Evolutionary conservation across 345 rosid genomes (phyloP), one percentile per base, ranked within the genome.

Genomic region (Citrus australasica): DNA sequence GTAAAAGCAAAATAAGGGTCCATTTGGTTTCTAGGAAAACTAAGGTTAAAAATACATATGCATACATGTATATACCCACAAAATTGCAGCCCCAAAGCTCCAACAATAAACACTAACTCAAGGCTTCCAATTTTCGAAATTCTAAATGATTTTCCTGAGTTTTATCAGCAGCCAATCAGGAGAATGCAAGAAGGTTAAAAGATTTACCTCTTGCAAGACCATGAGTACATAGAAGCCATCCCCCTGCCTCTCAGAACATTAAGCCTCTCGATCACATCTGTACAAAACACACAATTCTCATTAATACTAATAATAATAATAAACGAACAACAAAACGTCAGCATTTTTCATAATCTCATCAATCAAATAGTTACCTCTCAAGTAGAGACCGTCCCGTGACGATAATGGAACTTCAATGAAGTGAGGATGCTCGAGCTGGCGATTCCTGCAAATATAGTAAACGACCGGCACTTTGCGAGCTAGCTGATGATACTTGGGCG

Each of bases 341-440:
- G 7, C 61, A 6, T 22, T 48, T 46, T 13, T 63, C 51, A 46
- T 46, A 13, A 46, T 46, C 17, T 1, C 37, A 1, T 64, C 16
- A 60, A 68, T 14, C 38, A 78, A 16, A 28, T 63, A 33, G 53
- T 28, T 79, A 94, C 99, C 99, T 88, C 90, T 90, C 56, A 96
- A 82, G 81, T 87, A 85, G 82, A 96, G 97, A 33, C 98, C 94
- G 14, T 91, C 80, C 0, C 92, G 90, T 3, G 99, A 91, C 70
- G 98, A 85, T 76, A 90, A 75, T 24, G 88, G 88, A 72, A 96
- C 98, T 74, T 94, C 97, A 71, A 96, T 94, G 92, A 96, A 92
- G 78, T 96, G 99, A 79, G 99, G 99, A 79, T 96, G 99, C 77
- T 96, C 99, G n/a, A 96, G 98, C 83, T 91, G 98, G 60, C 94